Evolutionary conservation across 208 protist species (phyloP), one percentile per base, ranked within the genome.

Genomic region (Wallacemonas rigidus): DNA sequence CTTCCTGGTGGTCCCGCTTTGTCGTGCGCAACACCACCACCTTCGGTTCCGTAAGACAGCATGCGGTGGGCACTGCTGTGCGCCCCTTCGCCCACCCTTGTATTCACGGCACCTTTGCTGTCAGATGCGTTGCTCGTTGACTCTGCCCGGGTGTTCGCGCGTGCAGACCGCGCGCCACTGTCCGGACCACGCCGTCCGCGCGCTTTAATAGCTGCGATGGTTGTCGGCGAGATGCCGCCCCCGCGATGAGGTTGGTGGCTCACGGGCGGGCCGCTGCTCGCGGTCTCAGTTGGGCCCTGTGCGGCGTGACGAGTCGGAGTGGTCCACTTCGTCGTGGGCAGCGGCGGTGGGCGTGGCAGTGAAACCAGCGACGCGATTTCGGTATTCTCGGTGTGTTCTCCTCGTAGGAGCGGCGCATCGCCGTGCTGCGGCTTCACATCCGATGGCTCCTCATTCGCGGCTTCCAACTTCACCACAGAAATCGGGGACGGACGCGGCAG

Each of bases 151-250:
- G 17, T 17, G 5, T 8, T 57, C 53, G 53, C 53, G 14, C 15
- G 45, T 50, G 8, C 45, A 50, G 45, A 50, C 45, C 4, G 11
- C 5, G 60, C 7, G 14, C 14, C 50, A 3, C 3, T 65, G n/a
- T 51, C 40, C 15, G 3, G 5, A 12, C 7, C 43, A 5, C 60
- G 60, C 15, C n/a, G 7, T 8, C 60, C 60, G 17, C 60, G 60
- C 41, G 60, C 38, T 26, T 65, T 65, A 17, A 65, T 65, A 0
- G 60, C 60, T 6, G 60, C 60, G 38, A 65, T 65, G 11, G 60
- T 65, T 14, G 60, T 65, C 9, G 60, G 60, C 12, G 60, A 65
- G 11, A 65, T 65, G 8, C 60, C 60, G 2, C 60, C 60, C 5
- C 41, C n/a, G 3, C n/a, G 26, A 26, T 26, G 26, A 26, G 26